Evolutionary conservation across 768 basidiomycete species (phyloP).

Genomic region (Clitopilus hobsonii): DNA sequence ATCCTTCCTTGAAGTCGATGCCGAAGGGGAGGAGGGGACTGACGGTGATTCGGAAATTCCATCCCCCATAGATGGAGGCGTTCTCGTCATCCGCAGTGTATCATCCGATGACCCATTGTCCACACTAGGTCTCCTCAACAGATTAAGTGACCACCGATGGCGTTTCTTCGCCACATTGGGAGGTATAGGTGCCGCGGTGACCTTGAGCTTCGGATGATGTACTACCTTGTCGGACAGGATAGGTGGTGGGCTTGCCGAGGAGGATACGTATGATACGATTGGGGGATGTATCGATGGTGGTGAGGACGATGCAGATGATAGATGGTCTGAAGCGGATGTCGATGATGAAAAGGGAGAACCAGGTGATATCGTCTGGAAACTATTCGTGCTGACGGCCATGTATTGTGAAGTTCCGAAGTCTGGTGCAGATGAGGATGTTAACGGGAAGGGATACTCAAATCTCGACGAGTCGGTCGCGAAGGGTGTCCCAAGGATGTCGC

Average conservation of each 20-base stretch:
- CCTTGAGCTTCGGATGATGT: not conserved
- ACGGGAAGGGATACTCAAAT: slow-evolving; percentile 29
- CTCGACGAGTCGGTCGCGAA: slow-evolving; percentile 23
- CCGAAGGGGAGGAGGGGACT: not conserved
- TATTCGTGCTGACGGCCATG: not conserved
- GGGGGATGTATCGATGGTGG: not conserved
- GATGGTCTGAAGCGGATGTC: not conserved
- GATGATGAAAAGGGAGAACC: not conserved
- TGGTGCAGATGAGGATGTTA: not conserved
- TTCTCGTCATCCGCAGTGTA: not conserved
- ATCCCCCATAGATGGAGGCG: not conserved
- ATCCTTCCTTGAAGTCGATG: not conserved
- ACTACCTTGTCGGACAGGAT: not conserved
- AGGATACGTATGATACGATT: not conserved
- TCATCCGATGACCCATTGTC: not conserved
- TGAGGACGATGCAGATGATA: not conserved
- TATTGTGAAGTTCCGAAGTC: not conserved
- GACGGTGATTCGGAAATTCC: not conserved
- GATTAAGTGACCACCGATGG: not conserved
- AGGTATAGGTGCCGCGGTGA: not conserved
- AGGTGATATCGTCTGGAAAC: not conserved
- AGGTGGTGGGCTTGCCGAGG: not conserved
- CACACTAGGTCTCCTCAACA: not conserved
- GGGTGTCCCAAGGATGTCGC: slow-evolving; percentile 27
- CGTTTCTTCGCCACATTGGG: not conserved